Evolutionary conservation across 805 yeast species (phyloP).

Genomic region (Saccharomycopsis sp.): DNA sequence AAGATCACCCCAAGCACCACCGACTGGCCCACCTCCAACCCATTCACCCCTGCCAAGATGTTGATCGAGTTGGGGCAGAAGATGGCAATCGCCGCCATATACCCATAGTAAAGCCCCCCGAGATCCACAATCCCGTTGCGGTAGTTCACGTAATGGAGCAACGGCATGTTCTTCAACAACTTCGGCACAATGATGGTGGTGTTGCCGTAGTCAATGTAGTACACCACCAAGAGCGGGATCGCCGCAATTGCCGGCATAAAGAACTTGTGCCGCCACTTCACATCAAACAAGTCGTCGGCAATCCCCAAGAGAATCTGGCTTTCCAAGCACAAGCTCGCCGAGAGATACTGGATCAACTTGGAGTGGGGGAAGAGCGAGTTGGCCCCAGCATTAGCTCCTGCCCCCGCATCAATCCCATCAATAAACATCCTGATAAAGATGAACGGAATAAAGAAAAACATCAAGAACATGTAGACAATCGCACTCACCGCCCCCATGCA

Average conservation of each 20-base stretch:
- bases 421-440: slow-evolving; percentile 70
- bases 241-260: slow-evolving; percentile 92
- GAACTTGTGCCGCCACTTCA: slow-evolving; percentile 96
- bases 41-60: slow-evolving; percentile 93
- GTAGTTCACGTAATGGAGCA: no score
- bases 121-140: no score
- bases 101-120: slow-evolving; percentile 70
- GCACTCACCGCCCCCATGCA: slow-evolving; percentile 89
- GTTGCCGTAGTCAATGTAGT: slow-evolving; percentile 88
- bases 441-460: slow-evolving; percentile 83
- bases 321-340: slow-evolving; percentile 77
- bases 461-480: slow-evolving; percentile 64
- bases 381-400: background rate
- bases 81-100: slow-evolving; percentile 87
- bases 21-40: slow-evolving; percentile 93
- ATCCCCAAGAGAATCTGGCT: slow-evolving; percentile 79
- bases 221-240: slow-evolving; percentile 81
- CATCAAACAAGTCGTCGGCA: slow-evolving; percentile 90
- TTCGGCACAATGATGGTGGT: slow-evolving; percentile 77
- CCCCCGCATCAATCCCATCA: slow-evolving; percentile 34
- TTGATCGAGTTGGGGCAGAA: slow-evolving; percentile 95
- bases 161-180: slow-evolving; percentile 29
- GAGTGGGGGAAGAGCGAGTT: slow-evolving; percentile 57
- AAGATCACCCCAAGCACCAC: slow-evolving; percentile 65
- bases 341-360: slow-evolving; percentile 74